A percentile compares a stretch with the other conserved stretches of the same genome.
These are phyloP conservation scores for Aristolochia fimbriata DNA, from an alignment of 164 flowering plant species.

Conservation along the genomic window DNA sequence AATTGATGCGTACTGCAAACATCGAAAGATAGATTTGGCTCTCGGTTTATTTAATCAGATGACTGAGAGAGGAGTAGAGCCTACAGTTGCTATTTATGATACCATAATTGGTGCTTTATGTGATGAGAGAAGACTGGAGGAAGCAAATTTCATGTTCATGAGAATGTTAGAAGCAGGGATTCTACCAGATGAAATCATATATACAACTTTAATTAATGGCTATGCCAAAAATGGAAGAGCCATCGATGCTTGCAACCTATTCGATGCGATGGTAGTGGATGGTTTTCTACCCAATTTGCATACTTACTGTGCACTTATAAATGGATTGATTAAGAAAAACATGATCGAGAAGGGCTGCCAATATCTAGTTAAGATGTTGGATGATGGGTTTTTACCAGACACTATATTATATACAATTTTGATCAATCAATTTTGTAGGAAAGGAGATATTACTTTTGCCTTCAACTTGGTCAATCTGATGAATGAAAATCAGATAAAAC, in stretches of 20 bases:
- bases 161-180: conserved; percentile 45
- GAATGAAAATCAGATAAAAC: conserved; percentile 29
- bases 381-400: conserved; percentile 46
- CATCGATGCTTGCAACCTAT: conserved; percentile 29
- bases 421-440: conserved; percentile 41
- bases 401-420: conserved; percentile 44
- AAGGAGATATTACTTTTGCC: conserved; percentile 43
- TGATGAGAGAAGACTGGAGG: conserved; percentile 31
- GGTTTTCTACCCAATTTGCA: conserved; percentile 31
- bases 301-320: conserved; percentile 47
- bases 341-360: conserved; percentile 35
- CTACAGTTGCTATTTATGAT: conserved; percentile 54
- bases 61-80: conserved; percentile 36
- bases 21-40: conserved; percentile 31
- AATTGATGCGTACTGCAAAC: conserved; percentile 37
- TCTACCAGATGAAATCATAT: conserved; percentile 40
- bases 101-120: conserved; percentile 37
- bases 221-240: conserved; percentile 43
- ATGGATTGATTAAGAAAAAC: conserved; percentile 47
- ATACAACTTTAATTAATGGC: conserved; percentile 49
- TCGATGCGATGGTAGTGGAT: conserved; percentile 36
- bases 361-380: conserved; percentile 44
- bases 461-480: conserved; percentile 36
- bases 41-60: conserved; percentile 30
- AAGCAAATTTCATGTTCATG: conserved; percentile 39